These are phyloP conservation scores for Naganishia vishniacii DNA, from an alignment of 768 basidiomycete species.

Conservation along the genomic window DNA sequence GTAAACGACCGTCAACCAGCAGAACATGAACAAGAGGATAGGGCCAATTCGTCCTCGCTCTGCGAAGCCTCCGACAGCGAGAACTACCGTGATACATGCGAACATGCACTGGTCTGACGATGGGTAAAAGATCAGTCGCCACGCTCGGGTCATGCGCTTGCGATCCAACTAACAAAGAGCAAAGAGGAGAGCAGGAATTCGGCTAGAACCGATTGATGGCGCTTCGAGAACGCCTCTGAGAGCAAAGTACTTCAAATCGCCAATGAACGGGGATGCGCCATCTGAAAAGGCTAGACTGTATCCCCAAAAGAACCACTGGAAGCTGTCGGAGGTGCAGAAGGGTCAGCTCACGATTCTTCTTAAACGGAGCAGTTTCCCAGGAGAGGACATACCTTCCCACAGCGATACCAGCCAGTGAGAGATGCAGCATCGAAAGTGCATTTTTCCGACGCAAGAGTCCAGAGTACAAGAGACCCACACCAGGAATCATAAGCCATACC, in stretches of 20 bases:
- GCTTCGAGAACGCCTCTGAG: constrained; percentile 64
- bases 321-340: background rate
- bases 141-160: background rate
- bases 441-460: constrained; percentile 51
- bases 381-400: constrained; percentile 33
- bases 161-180: constrained; percentile 60
- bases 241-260: constrained; percentile 74
- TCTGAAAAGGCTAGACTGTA: constrained; percentile 82
- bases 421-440: constrained; percentile 51
- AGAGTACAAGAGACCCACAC: constrained; percentile 48
- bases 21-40: constrained; percentile 66
- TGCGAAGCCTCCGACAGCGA: constrained; percentile 58
- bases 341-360: background rate
- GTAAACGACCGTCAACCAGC: constrained; percentile 82
- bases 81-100: constrained; percentile 42
- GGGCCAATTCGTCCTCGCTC: constrained; percentile 81
- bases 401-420: constrained; percentile 47
- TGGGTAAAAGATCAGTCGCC: background rate
- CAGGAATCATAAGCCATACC: constrained; percentile 51
- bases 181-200: constrained; percentile 76
- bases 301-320: constrained; percentile 59
- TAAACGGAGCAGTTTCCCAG: too few relatives aligned
- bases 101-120: constrained; percentile 28
- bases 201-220: constrained; percentile 71
- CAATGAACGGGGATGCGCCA: constrained; percentile 62